Evolutionary conservation across 2,329 filamentous ascomycete genomes (phyloP), one percentile per base, ranked within the genome.

Genomic region (Akanthomyces uredinophilus): DNA sequence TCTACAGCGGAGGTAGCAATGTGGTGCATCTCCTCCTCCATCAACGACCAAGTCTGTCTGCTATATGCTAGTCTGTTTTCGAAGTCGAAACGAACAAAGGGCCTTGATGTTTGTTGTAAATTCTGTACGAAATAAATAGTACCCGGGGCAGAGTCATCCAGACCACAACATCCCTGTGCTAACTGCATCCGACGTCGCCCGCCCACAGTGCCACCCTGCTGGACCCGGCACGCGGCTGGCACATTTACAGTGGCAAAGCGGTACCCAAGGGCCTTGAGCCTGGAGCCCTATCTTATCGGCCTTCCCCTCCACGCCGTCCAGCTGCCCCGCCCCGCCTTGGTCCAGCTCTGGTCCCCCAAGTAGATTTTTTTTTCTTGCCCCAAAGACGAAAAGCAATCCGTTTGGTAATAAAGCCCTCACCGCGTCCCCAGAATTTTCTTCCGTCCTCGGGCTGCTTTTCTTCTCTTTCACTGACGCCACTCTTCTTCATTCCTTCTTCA

Each of bases 351-450:
- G 29, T 49, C 44, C 22, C 60, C 32, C 51, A 22, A 55, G 39
- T 50, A 32, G 51, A 52, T 53, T 58, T 57, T 62, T 55, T 55
- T 35, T 62, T 55, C 50, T 35, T 44, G n/a, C 20, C 29, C 35
- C 60, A 44, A 57, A 37, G 59, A 61, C 59, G 51, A 43, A 32
- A 29, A 41, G 51, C 51, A 54, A 49, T 18, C 59, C 11, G 22
- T 61, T 29, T 50, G n/a, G 39, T 39, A 41, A 58, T 58, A 62
- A 62, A 62, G 39, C 61, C 54, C 61, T 59, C 61, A 62, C 54
- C 51, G 50, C 50, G 57, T 60, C 60, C 46, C 52, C 52, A 62
- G 27, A 53, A 35, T 55, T 50, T 32, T 29, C 37, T 39, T 55
- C 22, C 22, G 43, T 50, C 37, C 50, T 47, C 29, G 29, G 27